Evolutionary conservation across 805 yeast genomes (phyloP).

Genomic region (Candida ipomoeae): DNA sequence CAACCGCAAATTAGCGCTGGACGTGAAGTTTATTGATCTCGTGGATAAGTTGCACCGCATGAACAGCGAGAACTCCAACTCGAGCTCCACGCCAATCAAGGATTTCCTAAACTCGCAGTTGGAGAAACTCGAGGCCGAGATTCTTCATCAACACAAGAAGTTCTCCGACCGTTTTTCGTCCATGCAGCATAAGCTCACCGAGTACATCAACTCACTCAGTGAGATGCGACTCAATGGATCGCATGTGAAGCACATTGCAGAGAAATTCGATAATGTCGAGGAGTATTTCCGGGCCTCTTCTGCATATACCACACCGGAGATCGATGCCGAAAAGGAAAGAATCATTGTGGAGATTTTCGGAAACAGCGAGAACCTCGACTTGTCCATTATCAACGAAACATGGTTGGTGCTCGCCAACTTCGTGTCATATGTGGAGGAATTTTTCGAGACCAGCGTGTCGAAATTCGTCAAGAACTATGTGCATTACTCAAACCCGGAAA

Average conservation of each 20-base stretch:
- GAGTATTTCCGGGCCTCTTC: constrained; percentile 31
- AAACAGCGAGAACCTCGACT: constrained; percentile 37
- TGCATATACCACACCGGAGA: constrained; percentile 20
- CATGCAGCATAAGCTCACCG: constrained; percentile 36
- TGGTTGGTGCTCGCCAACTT: constrained; percentile 40
- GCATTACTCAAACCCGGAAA: constrained; percentile 25
- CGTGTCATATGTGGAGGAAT: constrained; percentile 29
- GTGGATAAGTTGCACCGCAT: constrained; percentile 39
- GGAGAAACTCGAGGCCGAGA: constrained; percentile 27
- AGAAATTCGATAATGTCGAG: constrained; percentile 35
- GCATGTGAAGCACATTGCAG: constrained; percentile 34
- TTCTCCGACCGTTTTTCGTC: constrained; percentile 31
- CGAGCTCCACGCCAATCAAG: constrained; percentile 27
- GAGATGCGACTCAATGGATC: constrained; percentile 34
- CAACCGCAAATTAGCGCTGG: constrained; percentile 16
- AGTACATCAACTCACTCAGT: constrained; percentile 31
- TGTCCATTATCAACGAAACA: constrained; percentile 39
- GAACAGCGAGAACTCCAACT: constrained; percentile 17
- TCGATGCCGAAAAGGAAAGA: constrained; percentile 25
- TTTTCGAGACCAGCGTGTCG: constrained; percentile 25
- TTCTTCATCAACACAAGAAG: constrained; percentile 33
- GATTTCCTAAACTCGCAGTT: constrained; percentile 35
- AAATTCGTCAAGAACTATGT: constrained; percentile 37
- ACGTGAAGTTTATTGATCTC: constrained; percentile 33
- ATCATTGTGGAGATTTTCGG: constrained; percentile 31